Percentiles rank a stretch among this genome's conserved stretches.
These are phyloP conservation scores for Fusarium falciforme DNA, from an alignment of 2,329 filamentous ascomycete species.

Conservation along the genomic window DNA sequence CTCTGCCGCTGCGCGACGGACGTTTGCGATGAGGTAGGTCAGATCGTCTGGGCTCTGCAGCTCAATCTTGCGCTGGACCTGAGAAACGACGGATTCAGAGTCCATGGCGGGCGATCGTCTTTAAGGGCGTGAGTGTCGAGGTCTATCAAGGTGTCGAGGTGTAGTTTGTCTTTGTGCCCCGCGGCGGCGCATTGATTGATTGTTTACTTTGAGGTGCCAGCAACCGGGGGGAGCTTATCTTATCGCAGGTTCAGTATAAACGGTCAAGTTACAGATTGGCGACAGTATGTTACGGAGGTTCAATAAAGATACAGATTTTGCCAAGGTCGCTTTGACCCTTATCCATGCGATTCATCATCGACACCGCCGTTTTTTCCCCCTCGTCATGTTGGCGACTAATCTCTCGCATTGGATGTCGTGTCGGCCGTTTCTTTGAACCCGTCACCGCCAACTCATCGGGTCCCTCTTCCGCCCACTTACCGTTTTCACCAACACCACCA, in stretches of 20 bases:
- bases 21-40: constrained; percentile 75
- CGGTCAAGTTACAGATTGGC: not conserved
- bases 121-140: not conserved
- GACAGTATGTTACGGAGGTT: not conserved
- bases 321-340: not conserved
- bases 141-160: constrained; percentile 29
- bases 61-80: constrained; percentile 78
- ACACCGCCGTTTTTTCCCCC: not conserved
- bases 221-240: not conserved
- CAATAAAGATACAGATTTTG: not conserved
- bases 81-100: constrained; percentile 49
- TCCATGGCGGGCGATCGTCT: constrained; percentile 43
- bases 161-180: constrained; percentile 18
- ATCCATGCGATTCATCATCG: not conserved
- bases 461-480: not conserved
- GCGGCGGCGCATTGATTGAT: constrained; percentile 11
- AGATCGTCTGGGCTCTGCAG: constrained; percentile 82
- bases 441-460: not conserved
- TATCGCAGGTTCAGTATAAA: not conserved
- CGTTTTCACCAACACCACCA: not conserved
- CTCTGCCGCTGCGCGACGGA: constrained; percentile 74
- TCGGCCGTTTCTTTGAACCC: not conserved
- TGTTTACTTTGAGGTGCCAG: not conserved
- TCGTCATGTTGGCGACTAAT: not conserved
- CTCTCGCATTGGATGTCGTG: not conserved